Evolutionary conservation across 805 yeast genomes (phyloP).

Genomic region (Kuraishia cidri): DNA sequence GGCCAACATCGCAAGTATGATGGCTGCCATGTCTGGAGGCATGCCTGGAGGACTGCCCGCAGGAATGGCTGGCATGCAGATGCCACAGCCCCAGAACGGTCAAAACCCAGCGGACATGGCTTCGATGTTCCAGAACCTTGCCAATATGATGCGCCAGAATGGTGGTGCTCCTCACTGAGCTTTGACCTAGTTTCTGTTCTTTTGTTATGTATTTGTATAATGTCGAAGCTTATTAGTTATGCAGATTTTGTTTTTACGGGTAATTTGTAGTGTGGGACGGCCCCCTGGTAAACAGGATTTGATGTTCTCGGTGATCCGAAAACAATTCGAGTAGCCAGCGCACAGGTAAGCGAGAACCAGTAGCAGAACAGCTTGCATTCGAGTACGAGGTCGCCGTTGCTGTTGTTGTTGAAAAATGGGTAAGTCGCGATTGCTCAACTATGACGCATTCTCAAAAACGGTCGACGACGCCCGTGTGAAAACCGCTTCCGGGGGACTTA

Average conservation of each 20-base stretch:
- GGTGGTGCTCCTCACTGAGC: not conserved
- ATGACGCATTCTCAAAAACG: slow-evolving; percentile 91
- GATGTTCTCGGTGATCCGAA: no score
- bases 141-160: slow-evolving; percentile 22
- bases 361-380: no score
- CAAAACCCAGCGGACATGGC: slow-evolving; percentile 18
- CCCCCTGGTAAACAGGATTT: no score
- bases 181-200: not conserved
- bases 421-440: slow-evolving; percentile 30
- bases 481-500: slow-evolving; percentile 85
- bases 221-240: no score
- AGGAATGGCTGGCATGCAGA: slow-evolving; percentile 23
- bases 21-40: no score
- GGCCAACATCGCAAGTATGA: slow-evolving; percentile 5
- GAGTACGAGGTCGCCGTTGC: no score
- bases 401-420: no score
- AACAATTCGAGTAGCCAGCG: no score
- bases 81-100: slow-evolving; percentile 12
- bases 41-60: slow-evolving; percentile 12
- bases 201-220: no score
- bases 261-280: no score
- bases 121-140: slow-evolving; percentile 23
- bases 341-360: no score
- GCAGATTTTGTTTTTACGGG: no score
- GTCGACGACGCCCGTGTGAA: slow-evolving; percentile 88